Evolutionary conservation across 441 rosid species (phyloP).

Genomic region (Adansonia grandidieri): DNA sequence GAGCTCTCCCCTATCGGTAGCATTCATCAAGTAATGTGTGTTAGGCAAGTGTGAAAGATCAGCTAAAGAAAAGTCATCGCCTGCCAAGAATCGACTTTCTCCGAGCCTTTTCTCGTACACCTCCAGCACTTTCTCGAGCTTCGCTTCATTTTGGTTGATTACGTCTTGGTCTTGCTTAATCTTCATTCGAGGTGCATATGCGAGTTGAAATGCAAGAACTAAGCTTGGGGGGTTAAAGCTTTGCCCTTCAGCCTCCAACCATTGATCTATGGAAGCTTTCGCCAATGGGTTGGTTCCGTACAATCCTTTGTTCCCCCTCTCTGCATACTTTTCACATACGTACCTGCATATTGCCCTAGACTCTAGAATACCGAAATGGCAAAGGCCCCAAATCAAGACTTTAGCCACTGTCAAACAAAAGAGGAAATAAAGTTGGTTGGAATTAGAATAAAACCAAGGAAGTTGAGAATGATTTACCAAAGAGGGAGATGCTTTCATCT

Average conservation of each 20-base stretch:
- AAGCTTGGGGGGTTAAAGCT: slow-evolving; percentile 60
- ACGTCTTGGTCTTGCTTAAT: slow-evolving; percentile 52
- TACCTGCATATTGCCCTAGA: slow-evolving; percentile 70
- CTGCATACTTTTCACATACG: slow-evolving; percentile 55
- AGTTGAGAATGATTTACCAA: slow-evolving; percentile 42
- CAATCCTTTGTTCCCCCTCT: slow-evolving; percentile 54
- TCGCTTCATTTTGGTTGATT: slow-evolving; percentile 54
- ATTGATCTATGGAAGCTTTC: slow-evolving; percentile 73
- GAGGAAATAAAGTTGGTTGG: neutral
- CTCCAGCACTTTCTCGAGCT: slow-evolving; percentile 62
- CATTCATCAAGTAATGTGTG: slow-evolving; percentile 47
- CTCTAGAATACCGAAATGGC: slow-evolving; percentile 33
- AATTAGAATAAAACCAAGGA: neutral
- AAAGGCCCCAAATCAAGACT: neutral
- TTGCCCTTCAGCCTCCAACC: slow-evolving; percentile 77
- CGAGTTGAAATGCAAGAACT: slow-evolving; percentile 61
- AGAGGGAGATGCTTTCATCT: slow-evolving; percentile 59
- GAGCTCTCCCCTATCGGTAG: slow-evolving; percentile 45
- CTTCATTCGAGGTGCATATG: slow-evolving; percentile 58
- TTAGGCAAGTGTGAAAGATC: slow-evolving; percentile 76
- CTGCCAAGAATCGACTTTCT: slow-evolving; percentile 60
- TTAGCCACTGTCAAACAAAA: neutral
- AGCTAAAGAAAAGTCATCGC: slow-evolving; percentile 68
- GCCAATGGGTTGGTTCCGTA: slow-evolving; percentile 57
- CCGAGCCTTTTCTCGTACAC: slow-evolving; percentile 61